Conservation (phyloP, 1,284 basidiomycete genomes). For the Ceratobasidium sp. region DNA sequence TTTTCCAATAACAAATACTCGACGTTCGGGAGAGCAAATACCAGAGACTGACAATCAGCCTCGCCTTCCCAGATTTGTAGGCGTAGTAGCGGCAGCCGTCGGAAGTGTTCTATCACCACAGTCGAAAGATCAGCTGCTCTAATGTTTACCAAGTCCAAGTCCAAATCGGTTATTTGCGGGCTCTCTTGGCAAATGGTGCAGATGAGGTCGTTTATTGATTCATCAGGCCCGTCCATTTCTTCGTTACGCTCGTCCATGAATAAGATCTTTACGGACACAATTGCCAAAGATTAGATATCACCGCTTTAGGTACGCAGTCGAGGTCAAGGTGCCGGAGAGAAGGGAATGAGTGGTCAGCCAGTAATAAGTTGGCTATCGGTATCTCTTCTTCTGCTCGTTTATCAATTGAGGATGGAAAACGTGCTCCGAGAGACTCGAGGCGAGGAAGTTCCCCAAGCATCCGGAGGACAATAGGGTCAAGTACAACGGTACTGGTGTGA, state of each 20-base stretch:
- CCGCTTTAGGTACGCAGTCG: neutral
- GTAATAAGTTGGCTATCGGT: neutral
- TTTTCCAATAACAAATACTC: too few species aligned
- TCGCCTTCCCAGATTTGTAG: neutral
- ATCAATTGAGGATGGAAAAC: neutral
- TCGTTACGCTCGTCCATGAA: neutral
- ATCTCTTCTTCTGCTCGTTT: neutral
- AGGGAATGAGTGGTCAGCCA: constrained; percentile 1
- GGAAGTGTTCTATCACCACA: too few species aligned
- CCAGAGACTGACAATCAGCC: neutral
- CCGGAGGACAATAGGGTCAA: neutral
- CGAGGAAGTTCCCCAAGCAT: constrained; percentile 7
- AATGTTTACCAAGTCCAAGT: neutral
- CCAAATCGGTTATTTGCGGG: neutral
- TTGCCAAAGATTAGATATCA: neutral
- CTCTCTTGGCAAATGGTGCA: neutral
- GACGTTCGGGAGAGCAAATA: neutral
- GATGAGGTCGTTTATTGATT: neutral
- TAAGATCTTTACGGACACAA: neutral
- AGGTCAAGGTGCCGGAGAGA: neutral
- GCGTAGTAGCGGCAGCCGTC: neutral
- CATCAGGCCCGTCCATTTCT: too few species aligned
- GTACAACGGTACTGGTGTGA: neutral
- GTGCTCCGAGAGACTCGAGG: constrained; percentile 12
- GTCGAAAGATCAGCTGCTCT: neutral